Evolutionary conservation across 257 asterid species (phyloP).

Genomic region (Cinchona pubescens): DNA sequence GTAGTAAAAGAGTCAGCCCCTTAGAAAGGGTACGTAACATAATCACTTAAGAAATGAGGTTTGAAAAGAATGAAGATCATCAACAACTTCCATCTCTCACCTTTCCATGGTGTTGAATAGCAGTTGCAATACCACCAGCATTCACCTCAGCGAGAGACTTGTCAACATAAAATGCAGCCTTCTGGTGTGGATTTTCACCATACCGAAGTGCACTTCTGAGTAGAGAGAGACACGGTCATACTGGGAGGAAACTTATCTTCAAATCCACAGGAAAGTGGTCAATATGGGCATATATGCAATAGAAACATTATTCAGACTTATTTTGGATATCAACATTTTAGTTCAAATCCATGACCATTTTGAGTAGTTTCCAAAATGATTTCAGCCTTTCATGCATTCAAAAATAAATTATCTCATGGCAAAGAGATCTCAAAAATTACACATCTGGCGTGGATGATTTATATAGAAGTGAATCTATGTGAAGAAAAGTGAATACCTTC

Average conservation of each 20-base stretch:
- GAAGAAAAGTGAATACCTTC: conserved; percentile 50
- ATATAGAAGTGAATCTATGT: conserved; percentile 5
- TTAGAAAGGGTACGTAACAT: neutral
- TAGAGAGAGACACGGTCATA: conserved; percentile 68
- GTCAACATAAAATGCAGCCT: conserved; percentile 88
- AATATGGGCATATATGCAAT: neutral
- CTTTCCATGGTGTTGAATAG: conserved; percentile 94
- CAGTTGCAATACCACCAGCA: conserved; percentile 92
- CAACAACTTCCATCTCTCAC: conserved; percentile 29
- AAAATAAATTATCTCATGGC: neutral
- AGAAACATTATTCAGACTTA: neutral
- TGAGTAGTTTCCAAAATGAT: too few species aligned
- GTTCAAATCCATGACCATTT: neutral
- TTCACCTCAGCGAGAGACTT: conserved; percentile 92
- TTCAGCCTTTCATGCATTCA: neutral
- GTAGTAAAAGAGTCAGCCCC: neutral
- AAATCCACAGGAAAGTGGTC: conserved; percentile 2
- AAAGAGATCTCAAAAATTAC: neutral
- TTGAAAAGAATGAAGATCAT: neutral
- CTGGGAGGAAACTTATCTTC: conserved; percentile 80
- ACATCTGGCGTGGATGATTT: conserved; percentile 7
- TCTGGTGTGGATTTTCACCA: conserved; percentile 99
- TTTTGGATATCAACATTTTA: conserved; percentile 1
- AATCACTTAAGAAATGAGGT: neutral
- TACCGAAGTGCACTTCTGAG: conserved; percentile 82